A percentile compares a stretch with the other conserved stretches of the same genome.
Conservation (phyloP, 2,329 filamentous ascomycete species). For the Madurella mycetomatis region DNA sequence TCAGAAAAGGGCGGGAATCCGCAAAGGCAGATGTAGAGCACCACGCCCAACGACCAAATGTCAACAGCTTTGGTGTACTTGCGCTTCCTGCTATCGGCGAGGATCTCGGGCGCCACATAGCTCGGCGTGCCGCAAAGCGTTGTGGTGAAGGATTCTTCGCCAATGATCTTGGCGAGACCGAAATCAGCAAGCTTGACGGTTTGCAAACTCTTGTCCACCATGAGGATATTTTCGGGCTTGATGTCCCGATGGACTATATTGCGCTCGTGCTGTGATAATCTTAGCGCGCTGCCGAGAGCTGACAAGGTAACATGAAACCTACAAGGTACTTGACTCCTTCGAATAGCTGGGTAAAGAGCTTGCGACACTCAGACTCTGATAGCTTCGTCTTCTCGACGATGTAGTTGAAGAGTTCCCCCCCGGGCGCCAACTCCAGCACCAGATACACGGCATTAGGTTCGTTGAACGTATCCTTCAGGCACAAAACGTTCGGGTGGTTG, state of each 20-base stretch:
- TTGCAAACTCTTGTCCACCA: slow-evolving; percentile 72
- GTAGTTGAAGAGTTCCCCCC: slow-evolving; percentile 93
- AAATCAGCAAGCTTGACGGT: slow-evolving; percentile 94
- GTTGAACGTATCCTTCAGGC: slow-evolving; percentile 91
- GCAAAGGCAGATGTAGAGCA: slow-evolving; percentile 94
- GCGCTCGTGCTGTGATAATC: slow-evolving; percentile 70
- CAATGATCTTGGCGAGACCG: slow-evolving; percentile 95
- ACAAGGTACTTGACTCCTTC: slow-evolving; percentile 94
- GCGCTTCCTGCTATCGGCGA: slow-evolving; percentile 74
- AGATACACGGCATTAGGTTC: slow-evolving; percentile 88
- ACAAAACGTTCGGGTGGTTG: slow-evolving; percentile 87
- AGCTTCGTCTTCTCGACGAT: slow-evolving; percentile 90
- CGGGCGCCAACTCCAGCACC: slow-evolving; percentile 81
- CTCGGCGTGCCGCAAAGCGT: slow-evolving; percentile 95
- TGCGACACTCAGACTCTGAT: slow-evolving; percentile 75
- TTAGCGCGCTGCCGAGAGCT: slow-evolving; percentile 19
- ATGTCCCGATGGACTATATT: slow-evolving; percentile 98
- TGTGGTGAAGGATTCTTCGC: slow-evolving; percentile 95
- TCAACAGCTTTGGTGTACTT: slow-evolving; percentile 95
- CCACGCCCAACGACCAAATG: slow-evolving; percentile 95
- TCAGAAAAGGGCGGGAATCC: slow-evolving; percentile 97
- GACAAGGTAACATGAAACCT: slow-evolving; percentile 33
- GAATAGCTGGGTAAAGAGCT: slow-evolving; percentile 86
- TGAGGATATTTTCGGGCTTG: slow-evolving; percentile 92
- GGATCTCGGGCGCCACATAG: slow-evolving; percentile 93